These are phyloP conservation scores for Aegilops longissima DNA, from an alignment of 176 grass and related monocot genomes.

Conservation along the genomic window DNA sequence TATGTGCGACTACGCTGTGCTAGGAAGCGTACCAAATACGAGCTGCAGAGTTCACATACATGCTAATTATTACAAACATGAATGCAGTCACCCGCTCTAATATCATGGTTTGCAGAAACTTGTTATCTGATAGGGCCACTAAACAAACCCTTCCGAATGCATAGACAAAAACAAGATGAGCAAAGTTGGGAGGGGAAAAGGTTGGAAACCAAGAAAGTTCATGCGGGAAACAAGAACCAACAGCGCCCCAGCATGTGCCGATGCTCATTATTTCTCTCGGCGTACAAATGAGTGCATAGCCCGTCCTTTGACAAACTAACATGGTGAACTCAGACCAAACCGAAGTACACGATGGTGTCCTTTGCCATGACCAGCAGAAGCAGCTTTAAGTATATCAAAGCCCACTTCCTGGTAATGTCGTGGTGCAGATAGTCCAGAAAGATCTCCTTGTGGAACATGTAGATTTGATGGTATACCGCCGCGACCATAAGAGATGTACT, in stretches of 20 bases:
- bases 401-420: slow-evolving; percentile 82
- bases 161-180: background rate
- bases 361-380: slow-evolving; percentile 80
- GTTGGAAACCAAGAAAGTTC: background rate
- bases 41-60: slow-evolving; percentile 6
- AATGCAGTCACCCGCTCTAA: background rate
- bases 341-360: slow-evolving; percentile 73
- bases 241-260: background rate
- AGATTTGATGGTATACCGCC: slow-evolving; percentile 69
- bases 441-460: slow-evolving; percentile 97
- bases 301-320: background rate
- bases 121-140: background rate
- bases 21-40: background rate
- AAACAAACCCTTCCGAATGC: slow-evolving; percentile 8
- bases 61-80: slow-evolving; percentile 21
- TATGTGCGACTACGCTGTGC: background rate
- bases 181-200: background rate
- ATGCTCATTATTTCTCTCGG: slow-evolving; percentile 32
- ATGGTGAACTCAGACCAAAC: slow-evolving; percentile 47
- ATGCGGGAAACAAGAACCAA: slow-evolving; percentile 11
- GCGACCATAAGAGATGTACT: slow-evolving; percentile 60
- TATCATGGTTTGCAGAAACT: background rate
- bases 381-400: slow-evolving; percentile 82
- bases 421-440: slow-evolving; percentile 95
- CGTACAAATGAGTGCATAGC: background rate